phyloP scores from a whole-genome alignment of 768 basidiomycete species.

The Podaxis sp. region DNA sequence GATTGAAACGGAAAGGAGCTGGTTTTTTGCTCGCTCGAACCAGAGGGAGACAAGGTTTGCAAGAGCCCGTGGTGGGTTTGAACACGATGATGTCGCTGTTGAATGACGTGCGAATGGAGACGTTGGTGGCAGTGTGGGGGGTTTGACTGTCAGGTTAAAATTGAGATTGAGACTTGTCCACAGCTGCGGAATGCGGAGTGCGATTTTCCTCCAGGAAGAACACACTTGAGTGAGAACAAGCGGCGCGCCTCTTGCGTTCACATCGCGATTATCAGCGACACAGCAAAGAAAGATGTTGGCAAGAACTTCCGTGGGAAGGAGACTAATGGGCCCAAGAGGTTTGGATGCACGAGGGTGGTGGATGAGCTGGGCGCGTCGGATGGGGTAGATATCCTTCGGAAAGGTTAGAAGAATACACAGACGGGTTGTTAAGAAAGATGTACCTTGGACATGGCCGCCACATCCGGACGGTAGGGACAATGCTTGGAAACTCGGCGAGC shows the following conservation, averaged over 20 bases:
- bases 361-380: constrained; percentile 5
- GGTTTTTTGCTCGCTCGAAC: constrained; percentile 9
- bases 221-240: constrained; percentile 11
- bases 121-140: neutral
- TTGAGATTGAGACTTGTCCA: constrained; percentile 9
- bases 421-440: neutral
- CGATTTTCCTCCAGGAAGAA: constrained; percentile 10
- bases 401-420: neutral
- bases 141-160: neutral
- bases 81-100: neutral
- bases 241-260: neutral
- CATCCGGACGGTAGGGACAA: neutral
- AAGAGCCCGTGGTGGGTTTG: neutral
- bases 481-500: constrained; percentile 1
- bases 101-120: constrained; percentile 4
- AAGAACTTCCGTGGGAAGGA: constrained; percentile 8
- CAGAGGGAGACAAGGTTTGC: constrained; percentile 9
- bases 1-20: constrained; percentile 13
- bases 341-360: neutral
- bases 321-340: constrained; percentile 2
- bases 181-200: constrained; percentile 6
- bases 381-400: neutral
- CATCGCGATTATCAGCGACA: neutral
- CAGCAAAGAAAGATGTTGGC: constrained; percentile 8
- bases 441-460: constrained; percentile 6